phyloP scores from a whole-genome alignment of 208 protist species.

The Leishmania lainsoni region DNA sequence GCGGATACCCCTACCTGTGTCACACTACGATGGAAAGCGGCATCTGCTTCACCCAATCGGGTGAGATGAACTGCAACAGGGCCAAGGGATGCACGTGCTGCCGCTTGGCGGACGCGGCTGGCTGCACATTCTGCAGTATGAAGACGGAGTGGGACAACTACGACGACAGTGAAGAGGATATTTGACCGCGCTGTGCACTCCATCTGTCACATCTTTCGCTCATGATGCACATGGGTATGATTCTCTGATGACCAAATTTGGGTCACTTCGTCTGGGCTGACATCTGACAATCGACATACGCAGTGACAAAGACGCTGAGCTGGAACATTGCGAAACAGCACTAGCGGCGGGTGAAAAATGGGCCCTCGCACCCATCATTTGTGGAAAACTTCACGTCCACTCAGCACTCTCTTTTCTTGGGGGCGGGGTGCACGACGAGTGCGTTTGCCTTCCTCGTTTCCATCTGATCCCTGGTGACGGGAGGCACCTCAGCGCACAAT shows the following conservation, averaged over 20 bases:
- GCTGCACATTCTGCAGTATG: slow-evolving; percentile 37
- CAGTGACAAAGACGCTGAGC: not conserved
- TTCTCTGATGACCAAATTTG: not conserved
- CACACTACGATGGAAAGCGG: slow-evolving; percentile 26
- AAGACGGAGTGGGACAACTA: slow-evolving; percentile 32
- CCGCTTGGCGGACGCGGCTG: slow-evolving; percentile 20
- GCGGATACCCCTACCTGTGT: slow-evolving; percentile 59
- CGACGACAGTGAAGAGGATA: slow-evolving; percentile 30
- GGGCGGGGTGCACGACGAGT: not conserved
- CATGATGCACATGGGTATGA: not conserved
- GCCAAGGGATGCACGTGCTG: slow-evolving; percentile 39
- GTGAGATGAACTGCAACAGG: slow-evolving; percentile 23
- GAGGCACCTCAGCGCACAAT: not conserved
- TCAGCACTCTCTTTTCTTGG: not conserved
- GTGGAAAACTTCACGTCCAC: not conserved
- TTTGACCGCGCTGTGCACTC: not conserved
- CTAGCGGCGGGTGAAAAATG: not conserved
- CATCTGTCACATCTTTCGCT: not conserved
- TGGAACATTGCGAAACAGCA: not conserved
- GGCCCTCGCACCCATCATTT: not conserved
- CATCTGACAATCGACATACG: not conserved
- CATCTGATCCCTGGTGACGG: not conserved
- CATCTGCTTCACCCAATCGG: slow-evolving; percentile 28
- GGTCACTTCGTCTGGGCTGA: not conserved
- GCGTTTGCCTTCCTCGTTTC: not conserved